A percentile compares a stretch with the other conserved stretches of the same genome.
Evolutionary conservation across 257 asterid genomes (phyloP).

Genomic region (Fraxinus anomala): DNA sequence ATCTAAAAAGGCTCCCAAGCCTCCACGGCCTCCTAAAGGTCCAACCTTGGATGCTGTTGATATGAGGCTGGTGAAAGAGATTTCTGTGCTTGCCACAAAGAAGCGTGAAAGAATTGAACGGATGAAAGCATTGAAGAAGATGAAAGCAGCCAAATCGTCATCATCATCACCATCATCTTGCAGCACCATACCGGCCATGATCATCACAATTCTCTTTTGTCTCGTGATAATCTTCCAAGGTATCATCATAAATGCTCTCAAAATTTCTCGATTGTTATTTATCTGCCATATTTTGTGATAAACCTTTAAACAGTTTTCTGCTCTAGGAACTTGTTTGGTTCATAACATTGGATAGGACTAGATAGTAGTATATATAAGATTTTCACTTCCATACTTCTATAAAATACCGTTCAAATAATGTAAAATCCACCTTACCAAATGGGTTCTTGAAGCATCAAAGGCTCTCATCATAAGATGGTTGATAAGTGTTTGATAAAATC

Average conservation of each 20-base stretch:
- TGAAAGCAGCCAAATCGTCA: conserved; percentile 35
- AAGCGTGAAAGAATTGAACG: conserved; percentile 56
- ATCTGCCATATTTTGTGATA: background rate
- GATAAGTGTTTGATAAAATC: background rate
- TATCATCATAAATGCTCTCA: conserved; percentile 19
- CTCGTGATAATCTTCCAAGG: conserved; percentile 65
- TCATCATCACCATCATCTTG: conserved; percentile 33
- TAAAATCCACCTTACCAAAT: background rate
- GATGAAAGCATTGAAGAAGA: conserved; percentile 48
- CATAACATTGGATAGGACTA: background rate
- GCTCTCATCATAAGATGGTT: background rate
- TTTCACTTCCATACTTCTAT: too few relatives aligned
- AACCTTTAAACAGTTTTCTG: background rate
- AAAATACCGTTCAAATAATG: background rate
- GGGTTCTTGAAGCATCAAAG: background rate
- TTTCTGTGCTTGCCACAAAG: conserved; percentile 43
- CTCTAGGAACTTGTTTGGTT: background rate
- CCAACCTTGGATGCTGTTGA: conserved; percentile 63
- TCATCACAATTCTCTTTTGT: conserved; percentile 52
- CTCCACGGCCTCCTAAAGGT: conserved; percentile 74
- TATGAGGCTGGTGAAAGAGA: conserved; percentile 52
- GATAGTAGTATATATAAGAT: too few relatives aligned
- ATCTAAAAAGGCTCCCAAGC: conserved; percentile 46
- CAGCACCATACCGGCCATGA: conserved; percentile 48
- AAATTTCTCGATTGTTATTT: background rate